Evolutionary conservation across 2,329 filamentous ascomycete genomes (phyloP), one percentile per base, ranked within the genome.

Genomic region (Orbilia ellipsospora): DNA sequence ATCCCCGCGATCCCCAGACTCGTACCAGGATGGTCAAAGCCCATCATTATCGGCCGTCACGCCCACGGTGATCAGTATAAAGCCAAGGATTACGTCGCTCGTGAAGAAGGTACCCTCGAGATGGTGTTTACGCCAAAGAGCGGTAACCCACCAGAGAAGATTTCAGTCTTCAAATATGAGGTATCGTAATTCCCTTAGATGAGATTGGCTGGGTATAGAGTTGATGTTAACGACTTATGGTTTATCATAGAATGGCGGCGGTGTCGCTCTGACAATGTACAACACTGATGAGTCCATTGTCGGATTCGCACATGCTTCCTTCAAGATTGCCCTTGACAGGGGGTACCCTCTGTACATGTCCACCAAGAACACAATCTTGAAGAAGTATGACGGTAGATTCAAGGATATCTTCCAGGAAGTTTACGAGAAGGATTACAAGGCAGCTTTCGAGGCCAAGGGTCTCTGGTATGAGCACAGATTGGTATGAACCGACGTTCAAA

Each of bases 381-480:
- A 99, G 88, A 94, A 94, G 84, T 99, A 99, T 85, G 95, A 99
- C 82, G 95, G 95, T 63, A 89, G 92, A 80, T 99, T 99, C 89
- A 98, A 98, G 90, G 95, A 99, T 82, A 96, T 98, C 83, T 99
- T 99, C 89, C 92, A 99, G 88, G 92, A 96, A 82, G 89, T 98
- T 81, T 99, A 94, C 85, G 92, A 98, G 78, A 88, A 87, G 73
- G 85, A 90, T 80, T 99, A 98, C 87, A 90, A 92, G 87, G 87
- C 88, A 83, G 88, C 92, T 52, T 98, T 98, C 80, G 94, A 97
- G 83, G 90, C 90, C 81, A 92, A 93, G 87, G 88, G 88, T 78
- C 96, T 98, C 85, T 98, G 95, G 95, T 98, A 99, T 83, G 95
- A 99, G 90, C 95, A 99, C 86, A 92, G 95, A 81, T 87, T 99